Evolutionary conservation across 768 basidiomycete species (phyloP), one percentile per base, ranked within the genome.

Genomic region (Auricularia sp.): DNA sequence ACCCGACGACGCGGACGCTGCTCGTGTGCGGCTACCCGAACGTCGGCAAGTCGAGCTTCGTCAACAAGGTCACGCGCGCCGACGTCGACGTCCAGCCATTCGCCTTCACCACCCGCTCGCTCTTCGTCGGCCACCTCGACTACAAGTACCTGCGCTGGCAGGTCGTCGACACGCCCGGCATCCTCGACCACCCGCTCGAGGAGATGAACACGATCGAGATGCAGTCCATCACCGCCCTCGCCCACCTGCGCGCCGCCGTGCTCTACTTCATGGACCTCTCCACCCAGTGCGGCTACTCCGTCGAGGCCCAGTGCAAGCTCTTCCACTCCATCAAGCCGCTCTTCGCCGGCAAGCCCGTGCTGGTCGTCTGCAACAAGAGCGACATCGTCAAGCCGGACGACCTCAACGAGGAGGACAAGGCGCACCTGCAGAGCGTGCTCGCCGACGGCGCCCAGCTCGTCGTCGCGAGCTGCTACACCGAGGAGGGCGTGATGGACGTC

Each of bases 131-230:
- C 1, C 97, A 99, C 77, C 82, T 98, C 74, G 97, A 99, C 76
- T 98, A 99, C 82, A 96, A 94, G 73, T 99, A 99, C 79, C 83
- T 99, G 70, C 87, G 97, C 67, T 99, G 97, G 97, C 97, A 99
- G 76, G 96, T 99, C 62, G 98, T 99, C 71, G 97, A 99, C 81
- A 99, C 97, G 47, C 97, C 97, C 1, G 97, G 97, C 66, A 89
- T 99, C 66, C 83, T 99, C 69, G 97, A 99, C 74, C 97, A 98
- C 75, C 95, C 96, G 2, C 81, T 98, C 37, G 96, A 99, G 77
- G 97, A 99, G 62, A 98, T 99, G 97, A 98, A 98, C 81, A 98
- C 95, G 66, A 99, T 99, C 70, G 97, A 99, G 79, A 99, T 98
- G 96, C 97, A 99, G 81, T 95, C 92, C 70, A 97, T 97, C 74